phyloP scores from a whole-genome alignment of 495 filamentous ascomycete genomes.

The Cairneyella variabilis region DNA sequence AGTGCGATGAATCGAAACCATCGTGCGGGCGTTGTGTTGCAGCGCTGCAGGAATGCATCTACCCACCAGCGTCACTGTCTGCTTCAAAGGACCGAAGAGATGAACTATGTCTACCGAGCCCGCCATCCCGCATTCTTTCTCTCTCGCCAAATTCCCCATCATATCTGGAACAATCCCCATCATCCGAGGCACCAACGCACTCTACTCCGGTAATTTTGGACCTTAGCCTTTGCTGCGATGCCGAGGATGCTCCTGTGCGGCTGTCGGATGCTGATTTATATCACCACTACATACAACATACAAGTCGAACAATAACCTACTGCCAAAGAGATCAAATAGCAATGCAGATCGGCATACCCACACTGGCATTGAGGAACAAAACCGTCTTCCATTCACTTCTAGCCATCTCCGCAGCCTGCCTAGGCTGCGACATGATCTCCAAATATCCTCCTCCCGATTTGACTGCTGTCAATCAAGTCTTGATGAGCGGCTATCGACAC shows the following conservation, averaged over 20 bases:
- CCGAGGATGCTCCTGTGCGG: background rate
- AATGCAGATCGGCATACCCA: constrained; percentile 7
- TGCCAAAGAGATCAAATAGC: constrained; percentile 6
- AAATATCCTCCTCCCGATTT: constrained; percentile 8
- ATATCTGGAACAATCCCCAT: constrained; percentile 3
- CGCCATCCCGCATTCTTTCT: background rate
- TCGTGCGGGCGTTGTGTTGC: constrained; percentile 5
- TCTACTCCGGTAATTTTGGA: constrained; percentile 1
- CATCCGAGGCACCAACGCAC: background rate
- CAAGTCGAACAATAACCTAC: constrained; percentile 1
- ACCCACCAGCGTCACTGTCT: constrained; percentile 4
- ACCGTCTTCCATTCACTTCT: constrained; percentile 10
- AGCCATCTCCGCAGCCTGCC: constrained; percentile 6
- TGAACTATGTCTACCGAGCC: constrained; percentile 1
- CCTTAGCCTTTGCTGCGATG: background rate
- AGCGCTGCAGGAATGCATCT: constrained; percentile 6
- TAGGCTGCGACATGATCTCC: constrained; percentile 12
- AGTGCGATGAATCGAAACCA: constrained; percentile 13
- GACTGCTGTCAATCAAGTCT: constrained; percentile 10
- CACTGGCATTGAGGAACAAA: constrained; percentile 9
- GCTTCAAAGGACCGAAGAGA: background rate
- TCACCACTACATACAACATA: constrained; percentile 13
- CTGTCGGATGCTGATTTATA: constrained; percentile 9
- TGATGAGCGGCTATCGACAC: constrained; percentile 12
- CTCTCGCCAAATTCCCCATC: constrained; percentile 1